Conservation (phyloP, 2,329 filamentous ascomycete genomes). For the Xylariaceae sp. region DNA sequence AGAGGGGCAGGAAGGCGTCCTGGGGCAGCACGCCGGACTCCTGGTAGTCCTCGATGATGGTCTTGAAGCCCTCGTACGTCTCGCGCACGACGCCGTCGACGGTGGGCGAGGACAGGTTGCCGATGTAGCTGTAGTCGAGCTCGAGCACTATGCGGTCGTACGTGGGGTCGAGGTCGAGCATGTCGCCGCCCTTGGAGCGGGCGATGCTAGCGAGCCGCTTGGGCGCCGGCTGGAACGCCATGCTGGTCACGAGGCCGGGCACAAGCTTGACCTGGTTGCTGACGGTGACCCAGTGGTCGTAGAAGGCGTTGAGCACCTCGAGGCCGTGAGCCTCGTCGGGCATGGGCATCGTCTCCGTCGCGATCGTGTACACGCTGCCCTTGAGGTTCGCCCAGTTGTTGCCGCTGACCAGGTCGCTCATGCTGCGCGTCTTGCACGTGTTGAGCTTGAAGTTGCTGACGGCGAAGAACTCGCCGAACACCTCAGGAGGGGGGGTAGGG, state of each 20-base stretch:
- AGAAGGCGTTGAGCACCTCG: slow-evolving; percentile 29
- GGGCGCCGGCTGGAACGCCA: slow-evolving; percentile 37
- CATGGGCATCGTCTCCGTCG: slow-evolving; percentile 34
- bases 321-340: slow-evolving; percentile 25
- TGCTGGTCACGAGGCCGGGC: slow-evolving; percentile 28
- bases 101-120: slow-evolving; percentile 23
- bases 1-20: slow-evolving; percentile 36
- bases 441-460: slow-evolving; percentile 38
- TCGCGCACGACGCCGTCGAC: slow-evolving; percentile 34
- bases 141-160: slow-evolving; percentile 39
- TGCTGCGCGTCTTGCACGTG: slow-evolving; percentile 41
- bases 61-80: slow-evolving; percentile 31
- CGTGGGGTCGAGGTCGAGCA: slow-evolving; percentile 35
- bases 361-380: slow-evolving; percentile 34
- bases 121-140: slow-evolving; percentile 37
- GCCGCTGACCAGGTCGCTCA: slow-evolving; percentile 39
- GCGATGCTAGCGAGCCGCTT: slow-evolving; percentile 31
- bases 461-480: slow-evolving; percentile 52
- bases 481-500: slow-evolving; percentile 42
- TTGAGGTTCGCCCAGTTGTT: slow-evolving; percentile 38
- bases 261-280: slow-evolving; percentile 22
- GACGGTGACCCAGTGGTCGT: slow-evolving; percentile 31
- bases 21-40: slow-evolving; percentile 29
- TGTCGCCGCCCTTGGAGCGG: slow-evolving; percentile 31
- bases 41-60: slow-evolving; percentile 29